Base-by-base conservation (phyloP, 768 basidiomycete species). In the Lactarius vividus region DNA sequence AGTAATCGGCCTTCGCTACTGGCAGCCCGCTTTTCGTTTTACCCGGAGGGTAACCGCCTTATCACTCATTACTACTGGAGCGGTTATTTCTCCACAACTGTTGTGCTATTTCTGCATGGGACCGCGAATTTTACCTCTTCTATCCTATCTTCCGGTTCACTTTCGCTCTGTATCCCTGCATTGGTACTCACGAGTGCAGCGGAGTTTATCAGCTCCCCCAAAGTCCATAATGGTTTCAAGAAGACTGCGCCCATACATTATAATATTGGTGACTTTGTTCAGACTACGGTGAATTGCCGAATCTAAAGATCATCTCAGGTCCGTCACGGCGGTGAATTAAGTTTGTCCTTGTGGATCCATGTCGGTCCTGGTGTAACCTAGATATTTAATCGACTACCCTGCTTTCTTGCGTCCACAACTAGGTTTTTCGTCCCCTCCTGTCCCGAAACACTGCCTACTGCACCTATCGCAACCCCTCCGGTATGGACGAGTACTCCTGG, bases 251-350 rank as follows among this genome's bases (percentile, higher is more conserved):
- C 29, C 33, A 26, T 23, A 26, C 46, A 37, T 61, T 4, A 42
- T 55, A 52, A 46, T 46, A 28, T 55, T 56, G 62, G 42, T 18
- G 61, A 67, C 66, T 63, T 67, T 67, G 66, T 63, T 67, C 66
- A 62, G 53, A 46, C 49, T 39, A 52, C 52, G 42, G 66, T 37
- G 37, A 56, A 4, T 67, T 63, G 57, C 61, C 62, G 61, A 59
- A 49, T 58, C 39, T 26, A 9, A 55, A 62, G 61, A 55, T 62
- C 61, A 63, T 62, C 66, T 59, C 66, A 57, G 29, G 49, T n/a
- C 66, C 61, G 61, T 61, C 55, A 57, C 60, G 60, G 18, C 37
- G 15, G 53, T 33, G 57, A 54, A 59, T 26, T 33, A 11, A 35
- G 20, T 66, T 66, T 66, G 52, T 44, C 29, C 57, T 63, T 66